Percentiles rank a stretch among this genome's conserved stretches.
Conservation (phyloP, 768 basidiomycete species). For the Mycena albidolilacea region DNA sequence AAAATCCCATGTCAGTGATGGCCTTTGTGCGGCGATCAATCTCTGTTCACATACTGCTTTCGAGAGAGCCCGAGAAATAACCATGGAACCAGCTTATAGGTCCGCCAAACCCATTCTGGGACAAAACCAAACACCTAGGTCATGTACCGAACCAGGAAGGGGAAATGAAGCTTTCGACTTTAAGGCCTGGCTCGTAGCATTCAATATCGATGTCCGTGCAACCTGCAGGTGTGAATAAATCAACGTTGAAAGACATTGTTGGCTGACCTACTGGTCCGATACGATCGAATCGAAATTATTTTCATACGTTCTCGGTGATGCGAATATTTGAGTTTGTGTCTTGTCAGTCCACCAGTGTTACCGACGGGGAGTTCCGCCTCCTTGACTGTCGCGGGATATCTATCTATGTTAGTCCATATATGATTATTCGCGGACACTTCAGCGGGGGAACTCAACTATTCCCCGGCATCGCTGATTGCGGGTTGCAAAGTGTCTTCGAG, state of each 20-base stretch:
- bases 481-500: background rate
- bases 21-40: background rate
- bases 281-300: background rate
- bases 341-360: background rate
- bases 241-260: too few relatives aligned
- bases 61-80: too few relatives aligned
- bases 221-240: background rate
- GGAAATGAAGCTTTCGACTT: too few relatives aligned
- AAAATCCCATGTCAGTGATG: background rate
- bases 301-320: background rate
- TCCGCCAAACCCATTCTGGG: too few relatives aligned
- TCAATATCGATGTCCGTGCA: too few relatives aligned
- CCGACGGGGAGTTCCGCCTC: background rate
- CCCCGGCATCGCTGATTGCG: conserved; percentile 24
- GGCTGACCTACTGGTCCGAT: background rate
- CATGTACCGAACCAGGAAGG: too few relatives aligned
- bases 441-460: conserved; percentile 6
- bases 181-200: too few relatives aligned
- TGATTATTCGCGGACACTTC: background rate
- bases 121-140: too few relatives aligned
- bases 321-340: background rate
- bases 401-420: background rate
- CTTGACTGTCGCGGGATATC: background rate
- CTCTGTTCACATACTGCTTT: too few relatives aligned
- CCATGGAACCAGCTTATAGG: too few relatives aligned